phyloP scores from a whole-genome alignment of 2,329 filamentous ascomycete genomes.

The Hymenoscyphus occultus region DNA sequence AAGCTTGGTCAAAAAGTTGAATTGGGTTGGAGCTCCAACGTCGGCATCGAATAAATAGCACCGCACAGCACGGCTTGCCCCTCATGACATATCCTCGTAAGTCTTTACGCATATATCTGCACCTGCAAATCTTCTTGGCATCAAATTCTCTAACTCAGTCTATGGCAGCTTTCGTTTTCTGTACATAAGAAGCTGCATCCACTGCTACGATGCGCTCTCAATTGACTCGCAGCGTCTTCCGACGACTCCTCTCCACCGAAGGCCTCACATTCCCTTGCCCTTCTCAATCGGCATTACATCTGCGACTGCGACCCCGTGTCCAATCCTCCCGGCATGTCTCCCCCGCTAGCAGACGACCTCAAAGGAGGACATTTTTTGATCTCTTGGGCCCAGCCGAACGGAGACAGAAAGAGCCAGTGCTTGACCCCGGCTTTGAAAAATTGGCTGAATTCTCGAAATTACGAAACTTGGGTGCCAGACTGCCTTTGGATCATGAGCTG shows the following conservation, averaged over 20 bases:
- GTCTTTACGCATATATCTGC: neutral
- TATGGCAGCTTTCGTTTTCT: neutral
- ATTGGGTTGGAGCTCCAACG: conserved; percentile 2
- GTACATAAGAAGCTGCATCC: conserved; percentile 20
- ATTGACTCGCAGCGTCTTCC: conserved; percentile 58
- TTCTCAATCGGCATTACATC: conserved; percentile 20
- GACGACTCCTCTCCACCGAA: conserved; percentile 52
- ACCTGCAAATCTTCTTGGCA: neutral
- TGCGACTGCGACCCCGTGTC: conserved; percentile 37
- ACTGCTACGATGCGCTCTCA: conserved; percentile 53
- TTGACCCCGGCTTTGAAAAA: conserved; percentile 68
- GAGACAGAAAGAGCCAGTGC: conserved; percentile 57
- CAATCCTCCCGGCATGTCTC: conserved; percentile 45
- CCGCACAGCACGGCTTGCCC: conserved; percentile 14
- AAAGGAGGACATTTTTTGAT: conserved; percentile 58
- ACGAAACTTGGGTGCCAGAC: conserved; percentile 59
- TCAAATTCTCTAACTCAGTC: neutral
- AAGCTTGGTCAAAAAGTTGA: neutral
- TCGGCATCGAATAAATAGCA: no score
- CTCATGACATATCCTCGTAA: conserved; percentile 23
- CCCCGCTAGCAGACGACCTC: conserved; percentile 30
- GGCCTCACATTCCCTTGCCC: conserved; percentile 37
- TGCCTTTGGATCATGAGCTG: conserved; percentile 62
- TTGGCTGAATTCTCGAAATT: conserved; percentile 67
- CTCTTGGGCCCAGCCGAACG: conserved; percentile 60